Percentiles rank a stretch among this genome's conserved stretches.
Evolutionary conservation across 2,329 filamentous ascomycete genomes (phyloP).

Genomic region (Paecilomyces niveus): DNA sequence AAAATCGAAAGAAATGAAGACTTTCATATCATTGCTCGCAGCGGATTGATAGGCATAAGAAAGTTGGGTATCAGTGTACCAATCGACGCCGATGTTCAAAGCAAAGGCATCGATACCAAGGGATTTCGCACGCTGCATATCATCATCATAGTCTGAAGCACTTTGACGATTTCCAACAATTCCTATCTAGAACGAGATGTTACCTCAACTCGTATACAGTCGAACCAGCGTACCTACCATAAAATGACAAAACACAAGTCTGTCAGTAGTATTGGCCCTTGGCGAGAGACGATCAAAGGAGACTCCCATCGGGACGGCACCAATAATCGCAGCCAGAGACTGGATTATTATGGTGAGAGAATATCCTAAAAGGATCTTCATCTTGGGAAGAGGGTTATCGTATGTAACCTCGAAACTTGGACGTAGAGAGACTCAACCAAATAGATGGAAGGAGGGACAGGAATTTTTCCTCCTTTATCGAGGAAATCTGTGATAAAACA

Average conservation of each 20-base stretch:
- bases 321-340: not conserved
- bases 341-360: not conserved
- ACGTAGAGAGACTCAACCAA: not conserved
- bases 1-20: constrained; percentile 54
- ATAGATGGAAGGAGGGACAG: not conserved
- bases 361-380: not conserved
- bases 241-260: constrained; percentile 39
- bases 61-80: constrained; percentile 40
- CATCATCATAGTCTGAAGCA: constrained; percentile 40
- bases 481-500: not conserved
- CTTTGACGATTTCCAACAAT: constrained; percentile 38
- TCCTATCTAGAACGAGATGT: constrained; percentile 29
- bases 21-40: constrained; percentile 41
- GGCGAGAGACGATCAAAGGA: not conserved
- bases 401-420: not conserved
- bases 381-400: not conserved
- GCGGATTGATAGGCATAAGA: constrained; percentile 45
- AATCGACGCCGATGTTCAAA: constrained; percentile 44
- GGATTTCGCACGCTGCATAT: constrained; percentile 40
- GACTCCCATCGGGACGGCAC: not conserved
- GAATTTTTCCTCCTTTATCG: not conserved
- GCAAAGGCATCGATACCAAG: constrained; percentile 44
- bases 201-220: not conserved
- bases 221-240: constrained; percentile 24
- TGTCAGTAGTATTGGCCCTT: constrained; percentile 8